phyloP scores from a whole-genome alignment of 2,329 filamentous ascomycete species.

The Proliferodiscus dingleyae region DNA sequence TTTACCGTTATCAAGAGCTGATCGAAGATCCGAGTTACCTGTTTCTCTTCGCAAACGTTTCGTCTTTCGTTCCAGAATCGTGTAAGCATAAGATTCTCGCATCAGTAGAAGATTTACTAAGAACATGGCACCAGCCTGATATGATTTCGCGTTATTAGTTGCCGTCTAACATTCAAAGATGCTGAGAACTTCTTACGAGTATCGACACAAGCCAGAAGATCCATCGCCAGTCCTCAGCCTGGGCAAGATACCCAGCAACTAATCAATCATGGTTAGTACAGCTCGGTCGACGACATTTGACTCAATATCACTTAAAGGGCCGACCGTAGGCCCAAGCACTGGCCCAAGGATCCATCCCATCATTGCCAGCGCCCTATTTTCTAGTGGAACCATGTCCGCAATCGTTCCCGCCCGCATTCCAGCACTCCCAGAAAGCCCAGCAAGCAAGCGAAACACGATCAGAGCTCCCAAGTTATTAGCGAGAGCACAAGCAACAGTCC shows the following conservation, averaged over 20 bases:
- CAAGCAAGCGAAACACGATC: constrained; percentile 60
- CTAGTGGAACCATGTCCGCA: constrained; percentile 55
- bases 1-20: constrained; percentile 35
- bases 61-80: constrained; percentile 39
- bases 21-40: constrained; percentile 32
- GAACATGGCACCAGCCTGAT: not conserved
- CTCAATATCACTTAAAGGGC: constrained; percentile 32
- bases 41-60: constrained; percentile 43
- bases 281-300: not conserved
- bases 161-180: too few relatives aligned
- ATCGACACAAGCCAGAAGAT: constrained; percentile 34
- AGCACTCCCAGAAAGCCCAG: constrained; percentile 51
- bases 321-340: constrained; percentile 34
- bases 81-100: constrained; percentile 42
- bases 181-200: not conserved
- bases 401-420: constrained; percentile 34
- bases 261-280: not conserved
- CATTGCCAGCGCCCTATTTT: constrained; percentile 55
- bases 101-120: not conserved
- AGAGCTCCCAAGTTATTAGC: constrained; percentile 52
- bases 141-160: not conserved
- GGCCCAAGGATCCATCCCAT: constrained; percentile 42
- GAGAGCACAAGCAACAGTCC: constrained; percentile 54
- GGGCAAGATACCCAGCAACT: constrained; percentile 30
- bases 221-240: constrained; percentile 34